Base-by-base conservation (phyloP, 2,329 filamentous ascomycete genomes). In the Trichoderma asperellum region DNA sequence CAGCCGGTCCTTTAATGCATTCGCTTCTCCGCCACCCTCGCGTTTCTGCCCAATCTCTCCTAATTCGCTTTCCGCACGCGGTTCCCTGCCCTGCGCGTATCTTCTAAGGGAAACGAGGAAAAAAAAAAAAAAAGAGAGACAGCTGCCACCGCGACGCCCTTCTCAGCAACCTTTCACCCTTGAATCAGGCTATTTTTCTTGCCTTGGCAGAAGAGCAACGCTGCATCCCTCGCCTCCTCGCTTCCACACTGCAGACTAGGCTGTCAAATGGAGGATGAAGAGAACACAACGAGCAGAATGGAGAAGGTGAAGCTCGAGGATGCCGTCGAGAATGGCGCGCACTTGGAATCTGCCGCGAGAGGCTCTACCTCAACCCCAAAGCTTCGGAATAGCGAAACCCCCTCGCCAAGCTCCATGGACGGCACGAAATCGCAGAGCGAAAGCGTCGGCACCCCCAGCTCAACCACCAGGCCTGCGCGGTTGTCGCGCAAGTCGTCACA, bases 401-500 rank as follows among this genome's bases (percentile, higher is more conserved):
- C 72, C 49, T 82, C 82, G 5, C 78, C 82, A 56, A 72, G 79
- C 74, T 85, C 84, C 63, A 80, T 80, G 67, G 82, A 83, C 72
- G 82, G 81, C 52, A 72, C 76, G 72, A 86, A 86, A 72, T 79
- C 82, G 67, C 81, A 81, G 69, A 83, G 80, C 73, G 83, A 83
- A 67, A 83, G 82, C 77, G 79, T 79, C 57, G 83, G 83, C 59
- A 85, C 83, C 7, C 82, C 83, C 34, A 83, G 83, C 67, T 81
- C 81, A 40, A 76, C 74, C 27, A 29, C 65, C 32, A 88, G 91
- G 75, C 86, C 88, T 52, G 87, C 91, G 57, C 96, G 92, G 80
- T 83, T 92, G 69, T 86, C 90, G 73, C 91, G 93, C 75, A 93
- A 91, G 76, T 83, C 88, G 47, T 91, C 92, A 24, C 89, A 92